A percentile compares a stretch with the other conserved stretches of the same genome.
These are phyloP conservation scores for Cystobasidium sp. DNA, from an alignment of 1,284 basidiomycete genomes.

Conservation along the genomic window DNA sequence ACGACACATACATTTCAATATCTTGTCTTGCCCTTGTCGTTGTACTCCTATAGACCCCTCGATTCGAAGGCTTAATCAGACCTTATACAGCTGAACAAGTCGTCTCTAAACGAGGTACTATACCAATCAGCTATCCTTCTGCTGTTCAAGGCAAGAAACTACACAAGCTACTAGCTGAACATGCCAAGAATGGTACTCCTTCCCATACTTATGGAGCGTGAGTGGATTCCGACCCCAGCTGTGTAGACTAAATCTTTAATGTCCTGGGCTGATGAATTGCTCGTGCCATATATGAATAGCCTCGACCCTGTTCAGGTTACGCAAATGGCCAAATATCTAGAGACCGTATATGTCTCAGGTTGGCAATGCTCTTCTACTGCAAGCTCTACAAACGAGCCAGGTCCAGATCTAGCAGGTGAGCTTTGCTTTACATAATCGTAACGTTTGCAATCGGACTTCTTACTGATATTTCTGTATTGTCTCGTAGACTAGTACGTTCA, in stretches of 20 bases:
- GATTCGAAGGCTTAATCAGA: slow-evolving; percentile 80
- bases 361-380: slow-evolving; percentile 91
- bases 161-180: slow-evolving; percentile 70
- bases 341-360: slow-evolving; percentile 93
- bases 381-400: slow-evolving; percentile 89
- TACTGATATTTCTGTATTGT: not conserved
- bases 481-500: slow-evolving; percentile 13
- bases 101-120: slow-evolving; percentile 88
- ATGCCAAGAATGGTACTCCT: slow-evolving; percentile 72
- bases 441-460: too few relatives aligned
- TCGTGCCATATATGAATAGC: slow-evolving; percentile 59
- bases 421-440: not conserved
- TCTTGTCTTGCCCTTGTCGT: not conserved
- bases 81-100: slow-evolving; percentile 93
- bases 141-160: slow-evolving; percentile 86
- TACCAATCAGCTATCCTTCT: slow-evolving; percentile 84
- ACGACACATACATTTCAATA: not conserved
- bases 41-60: slow-evolving; percentile 66
- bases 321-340: slow-evolving; percentile 94
- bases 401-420: slow-evolving; percentile 85
- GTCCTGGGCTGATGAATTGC: not conserved
- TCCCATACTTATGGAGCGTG: slow-evolving; percentile 97
- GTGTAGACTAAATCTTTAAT: not conserved
- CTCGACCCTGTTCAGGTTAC: slow-evolving; percentile 92
- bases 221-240: slow-evolving; percentile 59